Base-by-base conservation (phyloP, 345 rosid species). In the Lumnitzera littorea region DNA sequence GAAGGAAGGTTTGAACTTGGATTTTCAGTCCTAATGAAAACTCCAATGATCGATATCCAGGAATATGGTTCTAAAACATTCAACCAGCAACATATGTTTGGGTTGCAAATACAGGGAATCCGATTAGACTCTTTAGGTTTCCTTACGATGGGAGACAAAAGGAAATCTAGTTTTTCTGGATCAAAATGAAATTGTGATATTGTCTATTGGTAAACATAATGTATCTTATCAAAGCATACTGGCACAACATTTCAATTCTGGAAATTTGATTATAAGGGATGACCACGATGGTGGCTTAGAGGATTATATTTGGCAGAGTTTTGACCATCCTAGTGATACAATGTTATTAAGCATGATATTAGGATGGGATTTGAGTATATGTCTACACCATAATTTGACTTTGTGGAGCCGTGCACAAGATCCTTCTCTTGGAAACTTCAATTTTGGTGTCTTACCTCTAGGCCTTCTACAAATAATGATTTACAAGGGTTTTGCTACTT, bases 31-130 rank as follows among this genome's bases (percentile, higher is more conserved):
- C 56, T 13, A 29, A 6, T 29, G 48, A 46, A 7, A 29, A 31
- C n/a, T 61, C 46, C 17, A 8, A 24, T 5, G 13, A 12, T 5
- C 9, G 3, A 24, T 61, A 1, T 25, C 48, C 49, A 1, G 64
- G 47, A n/a, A 50, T 61, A 15, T 13, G 43, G 63, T 60, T 12
- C 53, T 15, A 60, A 3, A 60, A 25, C 25, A 60, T 60, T 20
- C 15, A 52, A 0, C 4, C 4, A 13, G 12, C 16, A 23, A 68
- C 74, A 0, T 58, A 67, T 2, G 76, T 63, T 0, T 78, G 79
- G 79, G 76, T 77, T 1, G 78, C 82, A 10, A 74, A 77, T 61
- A 64, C 78, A 56, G 76, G 71, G 53, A 12, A 12, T 14, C 76
- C 82, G 13, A 20, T 20, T 20, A 41, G 62, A 59, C 36, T 55